phyloP scores from a whole-genome alignment of 1,139 yeast genomes.

The Lodderomyces jiufengensis region DNA sequence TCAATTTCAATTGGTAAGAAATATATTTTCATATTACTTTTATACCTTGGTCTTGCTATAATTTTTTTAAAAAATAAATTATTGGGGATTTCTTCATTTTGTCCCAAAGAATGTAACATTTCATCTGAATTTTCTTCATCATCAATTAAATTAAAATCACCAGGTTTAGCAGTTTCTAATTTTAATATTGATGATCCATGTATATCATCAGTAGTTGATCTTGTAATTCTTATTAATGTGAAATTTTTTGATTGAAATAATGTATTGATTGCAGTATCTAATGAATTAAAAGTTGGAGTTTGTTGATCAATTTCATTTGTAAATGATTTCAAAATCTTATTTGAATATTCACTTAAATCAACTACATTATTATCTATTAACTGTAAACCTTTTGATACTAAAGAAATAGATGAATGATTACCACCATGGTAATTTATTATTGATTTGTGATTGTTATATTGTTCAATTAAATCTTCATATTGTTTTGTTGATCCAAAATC shows the following conservation, averaged over 20 bases:
- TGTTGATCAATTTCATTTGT: slow-evolving; percentile 5
- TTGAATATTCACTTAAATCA: slow-evolving; percentile 32
- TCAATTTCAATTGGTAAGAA: slow-evolving; percentile 28
- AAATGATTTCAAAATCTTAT: slow-evolving; percentile 29
- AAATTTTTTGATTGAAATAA: slow-evolving; percentile 41
- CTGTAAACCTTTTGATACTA: slow-evolving; percentile 26
- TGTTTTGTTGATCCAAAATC: slow-evolving; percentile 4
- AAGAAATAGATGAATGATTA: slow-evolving; percentile 13
- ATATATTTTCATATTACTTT: slow-evolving; percentile 48
- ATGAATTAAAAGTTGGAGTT: slow-evolving; percentile 39
- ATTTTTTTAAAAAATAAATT: slow-evolving; percentile 45
- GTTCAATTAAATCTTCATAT: not conserved
- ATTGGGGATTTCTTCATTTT: slow-evolving; percentile 37
- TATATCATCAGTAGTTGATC: slow-evolving; percentile 50
- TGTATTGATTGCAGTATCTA: slow-evolving; percentile 44
- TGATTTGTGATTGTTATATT: not conserved
- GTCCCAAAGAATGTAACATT: slow-evolving; percentile 38
- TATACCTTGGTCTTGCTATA: slow-evolving; percentile 51
- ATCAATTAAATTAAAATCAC: slow-evolving; percentile 48
- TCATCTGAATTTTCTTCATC: slow-evolving; percentile 44
- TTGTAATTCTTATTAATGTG: slow-evolving; percentile 48
- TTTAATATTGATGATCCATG: slow-evolving; percentile 51
- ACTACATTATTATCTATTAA: slow-evolving; percentile 38
- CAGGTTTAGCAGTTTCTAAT: slow-evolving; percentile 53
- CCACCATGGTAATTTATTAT: no score